Conservation (phyloP, 106 monocot genomes). For the Alisma plantagoaquatica region DNA sequence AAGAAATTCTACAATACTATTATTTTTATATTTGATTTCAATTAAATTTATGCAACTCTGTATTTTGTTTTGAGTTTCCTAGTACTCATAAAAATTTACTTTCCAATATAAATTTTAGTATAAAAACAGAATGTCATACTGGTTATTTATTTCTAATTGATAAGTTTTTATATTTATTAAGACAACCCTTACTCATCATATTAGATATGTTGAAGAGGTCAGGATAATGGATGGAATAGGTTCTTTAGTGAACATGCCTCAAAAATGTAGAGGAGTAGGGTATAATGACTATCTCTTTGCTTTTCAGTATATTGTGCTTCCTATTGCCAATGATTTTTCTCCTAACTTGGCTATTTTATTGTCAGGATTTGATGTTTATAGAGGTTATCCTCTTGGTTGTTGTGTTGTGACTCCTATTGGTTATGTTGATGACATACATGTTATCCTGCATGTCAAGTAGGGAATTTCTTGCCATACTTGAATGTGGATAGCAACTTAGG, state of each 20-base stretch:
- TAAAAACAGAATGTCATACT: too few species aligned
- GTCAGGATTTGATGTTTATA: too few species aligned
- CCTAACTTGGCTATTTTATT: neutral
- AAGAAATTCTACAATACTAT: too few species aligned
- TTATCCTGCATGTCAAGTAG: constrained; percentile 47
- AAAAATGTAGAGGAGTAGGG: constrained; percentile 83
- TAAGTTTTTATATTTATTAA: too few species aligned
- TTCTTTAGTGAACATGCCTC: constrained; percentile 89
- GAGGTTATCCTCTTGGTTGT: neutral
- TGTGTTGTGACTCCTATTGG: constrained; percentile 67
- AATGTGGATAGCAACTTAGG: constrained; percentile 94
- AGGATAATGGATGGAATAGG: constrained; percentile 65
- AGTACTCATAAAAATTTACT: too few species aligned
- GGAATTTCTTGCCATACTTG: constrained; percentile 78
- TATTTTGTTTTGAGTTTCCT: too few species aligned
- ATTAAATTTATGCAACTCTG: too few species aligned
- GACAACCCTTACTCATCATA: too few species aligned
- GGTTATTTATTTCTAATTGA: too few species aligned
- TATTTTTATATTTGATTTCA: too few species aligned
- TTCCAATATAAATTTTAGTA: too few species aligned
- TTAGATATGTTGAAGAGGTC: constrained; percentile 84
- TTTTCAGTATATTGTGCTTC: constrained; percentile 82
- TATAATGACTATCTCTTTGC: constrained; percentile 95
- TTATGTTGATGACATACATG: constrained; percentile 90
- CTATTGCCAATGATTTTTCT: constrained; percentile 13